Evolutionary conservation across 2,329 filamentous ascomycete species (phyloP), one percentile per base, ranked within the genome.

Genomic region (Apiospora phragmitis): DNA sequence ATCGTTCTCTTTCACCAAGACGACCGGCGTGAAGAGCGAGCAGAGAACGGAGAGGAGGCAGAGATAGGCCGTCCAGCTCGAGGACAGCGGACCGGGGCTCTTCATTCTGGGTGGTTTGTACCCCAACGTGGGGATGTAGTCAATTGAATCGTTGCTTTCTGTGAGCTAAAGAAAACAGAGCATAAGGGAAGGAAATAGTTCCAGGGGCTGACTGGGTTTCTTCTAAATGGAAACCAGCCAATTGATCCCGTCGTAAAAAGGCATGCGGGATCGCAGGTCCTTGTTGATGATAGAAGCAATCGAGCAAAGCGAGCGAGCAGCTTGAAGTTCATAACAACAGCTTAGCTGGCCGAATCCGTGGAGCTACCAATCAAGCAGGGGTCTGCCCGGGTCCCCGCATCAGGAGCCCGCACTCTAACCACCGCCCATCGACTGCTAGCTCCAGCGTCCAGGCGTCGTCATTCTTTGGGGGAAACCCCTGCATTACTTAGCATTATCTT

Each of bases 1-100:
- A 81, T 97, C 95, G 77, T 97, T 91, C 80, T 97, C 93, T 84
- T 99, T 99, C 68, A 99, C 96, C 77, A 89, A 87, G 74, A 89
- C 94, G 83, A 88, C 88, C 78, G 91, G 89, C 67, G 87, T 86
- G 75, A 93, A 82, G 41, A 94, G 80, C 76, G 85, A 89, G 76
- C 86, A 85, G 43, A 94, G 78, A 66, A 88, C 81, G 74, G 86
- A 83, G 62, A 93, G 75, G 72, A 93, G 79, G 73, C 88, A 86
- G 72, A 93, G 81, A 74, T 90, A 85, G 76, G 88, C 83, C 79
- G 90, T 88, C 93, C 93, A 94, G 82, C 83, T 85, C 79, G 82
- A 83, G 83, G 88, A 88, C 84, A 84, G 81, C 80, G 82, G 82
- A 78, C 81, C 80, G 69, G 78, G 80, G 77, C 82, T 83, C 82